phyloP scores from a whole-genome alignment of 2,329 filamentous ascomycete species.

The Fusarium sp. region DNA sequence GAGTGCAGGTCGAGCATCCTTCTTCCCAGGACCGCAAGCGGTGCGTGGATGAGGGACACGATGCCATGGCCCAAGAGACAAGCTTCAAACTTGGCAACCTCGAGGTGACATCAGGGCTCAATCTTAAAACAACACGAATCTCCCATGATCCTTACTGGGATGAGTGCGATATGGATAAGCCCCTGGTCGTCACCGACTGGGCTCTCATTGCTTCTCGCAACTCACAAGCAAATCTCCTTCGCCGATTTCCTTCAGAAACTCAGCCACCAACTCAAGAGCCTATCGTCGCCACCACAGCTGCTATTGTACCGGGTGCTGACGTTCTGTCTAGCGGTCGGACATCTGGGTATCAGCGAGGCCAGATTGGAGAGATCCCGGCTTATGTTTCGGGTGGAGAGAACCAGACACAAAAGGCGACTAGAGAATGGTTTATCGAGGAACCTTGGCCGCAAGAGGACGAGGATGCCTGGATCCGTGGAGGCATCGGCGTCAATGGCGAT shows the following conservation, averaged over 20 bases:
- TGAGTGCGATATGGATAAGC: slow-evolving; percentile 53
- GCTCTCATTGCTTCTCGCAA: slow-evolving; percentile 52
- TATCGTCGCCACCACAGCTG: slow-evolving; percentile 47
- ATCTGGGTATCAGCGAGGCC: slow-evolving; percentile 56
- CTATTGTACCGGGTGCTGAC: slow-evolving; percentile 50
- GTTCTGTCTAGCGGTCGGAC: slow-evolving; percentile 57
- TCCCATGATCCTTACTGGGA: slow-evolving; percentile 60
- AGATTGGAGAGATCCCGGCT: slow-evolving; percentile 57
- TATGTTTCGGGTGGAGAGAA: slow-evolving; percentile 55
- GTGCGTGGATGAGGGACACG: slow-evolving; percentile 53
- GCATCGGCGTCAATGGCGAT: slow-evolving; percentile 58
- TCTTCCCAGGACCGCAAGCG: slow-evolving; percentile 54
- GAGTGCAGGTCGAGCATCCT: slow-evolving; percentile 54
- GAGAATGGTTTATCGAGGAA: slow-evolving; percentile 60
- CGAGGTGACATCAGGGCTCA: slow-evolving; percentile 55
- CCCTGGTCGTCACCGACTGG: slow-evolving; percentile 59
- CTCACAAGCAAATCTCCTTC: slow-evolving; percentile 54
- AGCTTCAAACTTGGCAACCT: slow-evolving; percentile 52
- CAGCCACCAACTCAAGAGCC: slow-evolving; percentile 48
- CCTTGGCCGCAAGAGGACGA: slow-evolving; percentile 52
- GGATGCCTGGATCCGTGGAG: slow-evolving; percentile 58
- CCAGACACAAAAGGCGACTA: slow-evolving; percentile 55
- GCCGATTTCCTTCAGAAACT: slow-evolving; percentile 53
- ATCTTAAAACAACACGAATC: slow-evolving; percentile 56
- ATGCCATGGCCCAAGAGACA: slow-evolving; percentile 47